Conservation (phyloP, 2,329 filamentous ascomycete genomes). For the Phaeosphaeria sp. region DNA sequence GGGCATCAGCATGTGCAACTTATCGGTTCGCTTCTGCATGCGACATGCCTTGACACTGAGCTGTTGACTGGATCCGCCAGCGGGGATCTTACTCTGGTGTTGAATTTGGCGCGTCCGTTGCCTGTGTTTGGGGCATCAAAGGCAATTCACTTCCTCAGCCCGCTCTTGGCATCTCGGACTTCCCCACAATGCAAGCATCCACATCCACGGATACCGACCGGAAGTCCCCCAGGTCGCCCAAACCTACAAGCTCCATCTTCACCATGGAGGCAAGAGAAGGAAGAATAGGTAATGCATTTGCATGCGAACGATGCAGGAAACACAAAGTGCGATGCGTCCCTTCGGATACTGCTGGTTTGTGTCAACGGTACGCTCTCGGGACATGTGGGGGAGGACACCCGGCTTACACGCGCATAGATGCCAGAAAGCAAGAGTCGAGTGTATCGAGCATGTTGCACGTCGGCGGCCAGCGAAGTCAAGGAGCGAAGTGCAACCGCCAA, state of each 20-base stretch:
- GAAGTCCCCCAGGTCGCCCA: conserved; percentile 31
- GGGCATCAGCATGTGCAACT: conserved; percentile 13
- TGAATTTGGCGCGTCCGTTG: conserved; percentile 13
- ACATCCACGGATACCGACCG: conserved; percentile 31
- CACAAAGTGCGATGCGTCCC: conserved; percentile 48
- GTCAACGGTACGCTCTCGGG: conserved; percentile 40
- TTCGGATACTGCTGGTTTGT: conserved; percentile 39
- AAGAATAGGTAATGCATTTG: conserved; percentile 46
- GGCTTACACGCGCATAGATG: conserved; percentile 46
- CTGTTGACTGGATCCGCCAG: conserved; percentile 12
- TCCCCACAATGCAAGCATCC: conserved; percentile 40
- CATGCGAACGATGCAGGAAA: conserved; percentile 46
- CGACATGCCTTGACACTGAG: conserved; percentile 12
- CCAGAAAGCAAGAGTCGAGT: conserved; percentile 45
- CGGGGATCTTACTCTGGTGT: conserved; percentile 14
- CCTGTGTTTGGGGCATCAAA: conserved; percentile 6
- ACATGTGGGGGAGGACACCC: conserved; percentile 16
- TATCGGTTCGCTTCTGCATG: conserved; percentile 15
- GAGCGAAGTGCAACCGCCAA: conserved; percentile 33
- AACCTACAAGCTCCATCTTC: conserved; percentile 33
- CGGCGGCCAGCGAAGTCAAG: conserved; percentile 44
- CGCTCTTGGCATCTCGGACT: conserved; percentile 46
- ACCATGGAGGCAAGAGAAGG: conserved; percentile 46
- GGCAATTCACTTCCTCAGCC: conserved; percentile 21
- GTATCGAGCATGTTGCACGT: conserved; percentile 47